Evolutionary conservation across 2,329 filamentous ascomycete genomes (phyloP).

Genomic region (Fusarium robinianum): DNA sequence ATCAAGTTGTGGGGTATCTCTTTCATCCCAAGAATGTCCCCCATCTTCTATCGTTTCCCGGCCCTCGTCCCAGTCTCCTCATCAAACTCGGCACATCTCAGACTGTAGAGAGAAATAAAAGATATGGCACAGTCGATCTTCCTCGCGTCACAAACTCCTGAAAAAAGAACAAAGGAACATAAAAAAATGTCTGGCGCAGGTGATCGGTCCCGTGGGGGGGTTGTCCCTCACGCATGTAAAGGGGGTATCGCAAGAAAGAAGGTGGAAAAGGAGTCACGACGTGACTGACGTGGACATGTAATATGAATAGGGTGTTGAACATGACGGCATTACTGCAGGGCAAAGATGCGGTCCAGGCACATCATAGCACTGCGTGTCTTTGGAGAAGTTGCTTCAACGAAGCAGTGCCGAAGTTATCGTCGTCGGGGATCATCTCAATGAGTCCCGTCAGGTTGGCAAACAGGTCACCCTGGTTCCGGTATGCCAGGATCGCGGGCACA

Average conservation of each 20-base stretch:
- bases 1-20: conserved; percentile 28
- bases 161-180: conserved; percentile 17
- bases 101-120: conserved; percentile 8
- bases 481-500: conserved; percentile 86
- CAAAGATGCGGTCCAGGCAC: conserved; percentile 6
- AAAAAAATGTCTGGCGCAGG: conserved; percentile 14
- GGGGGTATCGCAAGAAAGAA: conserved; percentile 37
- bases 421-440: conserved; percentile 80
- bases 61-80: conserved; percentile 19
- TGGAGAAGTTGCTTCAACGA: conserved; percentile 58
- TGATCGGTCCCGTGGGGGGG: conserved; percentile 19
- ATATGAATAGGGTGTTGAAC: conserved; percentile 19
- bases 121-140: conserved; percentile 6
- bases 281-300: conserved; percentile 7
- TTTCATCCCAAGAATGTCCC: conserved; percentile 8
- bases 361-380: conserved; percentile 57
- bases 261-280: conserved; percentile 14
- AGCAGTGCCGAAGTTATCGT: conserved; percentile 61
- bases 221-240: conserved; percentile 10
- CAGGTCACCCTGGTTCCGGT: conserved; percentile 83
- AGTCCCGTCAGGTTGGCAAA: conserved; percentile 89
- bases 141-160: conserved; percentile 17
- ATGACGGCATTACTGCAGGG: conserved; percentile 35
- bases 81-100: conserved; percentile 16
- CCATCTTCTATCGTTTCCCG: conserved; percentile 20